Percentiles rank a stretch among this genome's conserved stretches.
Evolutionary conservation across 257 asterid genomes (phyloP).

Genomic region (Phtheirospermum japonicum): DNA sequence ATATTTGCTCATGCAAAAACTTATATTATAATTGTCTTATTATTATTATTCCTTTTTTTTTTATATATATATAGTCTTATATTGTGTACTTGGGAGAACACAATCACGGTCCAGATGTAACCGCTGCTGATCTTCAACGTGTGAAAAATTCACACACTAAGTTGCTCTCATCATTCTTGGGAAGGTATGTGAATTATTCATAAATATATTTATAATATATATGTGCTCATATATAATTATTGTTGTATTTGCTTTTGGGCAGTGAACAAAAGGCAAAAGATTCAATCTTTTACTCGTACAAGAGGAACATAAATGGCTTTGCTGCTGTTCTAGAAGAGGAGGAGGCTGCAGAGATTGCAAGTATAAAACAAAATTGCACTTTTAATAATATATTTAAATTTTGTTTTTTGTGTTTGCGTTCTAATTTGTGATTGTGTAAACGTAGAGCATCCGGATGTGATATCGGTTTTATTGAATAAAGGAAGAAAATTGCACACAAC

Average conservation of each 20-base stretch:
- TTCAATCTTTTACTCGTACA: slow-evolving; percentile 63
- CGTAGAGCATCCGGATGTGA: slow-evolving; percentile 60
- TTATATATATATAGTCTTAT: too few species aligned
- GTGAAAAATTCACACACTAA: slow-evolving; percentile 50
- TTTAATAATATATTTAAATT: not conserved
- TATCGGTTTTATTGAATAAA: slow-evolving; percentile 51
- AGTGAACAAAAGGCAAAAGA: slow-evolving; percentile 59
- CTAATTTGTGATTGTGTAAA: not conserved
- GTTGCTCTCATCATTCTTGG: slow-evolving; percentile 55
- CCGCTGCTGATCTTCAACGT: slow-evolving; percentile 39
- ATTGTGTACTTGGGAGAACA: slow-evolving; percentile 84
- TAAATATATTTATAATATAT: not conserved
- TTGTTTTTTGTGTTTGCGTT: not conserved
- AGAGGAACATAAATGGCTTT: slow-evolving; percentile 66
- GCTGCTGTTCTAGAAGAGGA: slow-evolving; percentile 70
- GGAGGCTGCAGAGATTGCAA: slow-evolving; percentile 50
- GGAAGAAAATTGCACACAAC: slow-evolving; percentile 63
- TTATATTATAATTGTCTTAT: not conserved
- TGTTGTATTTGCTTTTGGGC: not conserved
- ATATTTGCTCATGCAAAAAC: not conserved
- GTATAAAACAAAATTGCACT: slow-evolving; percentile 26
- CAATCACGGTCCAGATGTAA: slow-evolving; percentile 51
- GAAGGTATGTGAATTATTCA: slow-evolving; percentile 41
- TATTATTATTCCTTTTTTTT: not conserved
- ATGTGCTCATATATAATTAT: not conserved